A percentile compares a stretch with the other conserved stretches of the same genome.
These are phyloP conservation scores for Sporothrix inflata DNA, from an alignment of 2,329 filamentous ascomycete species.

Conservation along the genomic window DNA sequence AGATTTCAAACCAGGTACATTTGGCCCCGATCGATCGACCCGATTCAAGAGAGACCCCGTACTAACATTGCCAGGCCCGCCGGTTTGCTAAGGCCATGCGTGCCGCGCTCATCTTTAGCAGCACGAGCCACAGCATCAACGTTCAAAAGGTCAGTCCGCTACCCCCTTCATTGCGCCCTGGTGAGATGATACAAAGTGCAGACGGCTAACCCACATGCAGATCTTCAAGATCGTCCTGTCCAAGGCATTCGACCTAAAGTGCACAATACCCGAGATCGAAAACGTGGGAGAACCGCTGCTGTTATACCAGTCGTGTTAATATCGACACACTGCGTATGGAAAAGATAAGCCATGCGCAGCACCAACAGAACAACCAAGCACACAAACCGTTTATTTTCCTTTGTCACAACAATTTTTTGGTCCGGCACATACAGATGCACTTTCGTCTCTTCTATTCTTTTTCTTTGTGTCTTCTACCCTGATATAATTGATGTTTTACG, in stretches of 20 bases:
- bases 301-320: constrained; percentile 73
- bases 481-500: constrained; percentile 26
- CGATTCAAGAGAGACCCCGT: not conserved
- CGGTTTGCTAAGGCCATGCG: constrained; percentile 98
- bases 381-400: constrained; percentile 4
- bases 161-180: not conserved
- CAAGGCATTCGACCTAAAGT: constrained; percentile 98
- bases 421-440: constrained; percentile 14
- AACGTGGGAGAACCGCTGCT: constrained; percentile 95
- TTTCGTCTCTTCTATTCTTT: not conserved
- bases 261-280: constrained; percentile 98
- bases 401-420: constrained; percentile 15
- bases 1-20: constrained; percentile 89
- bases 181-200: not conserved
- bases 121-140: constrained; percentile 98
- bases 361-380: not conserved
- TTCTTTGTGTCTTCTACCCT: constrained; percentile 1
- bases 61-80: constrained; percentile 66
- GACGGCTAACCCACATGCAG: constrained; percentile 50
- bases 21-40: not conserved
- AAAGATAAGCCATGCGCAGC: not conserved
- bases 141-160: constrained; percentile 78
- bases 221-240: constrained; percentile 99
- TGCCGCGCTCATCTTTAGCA: constrained; percentile 95
- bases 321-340: no score